A percentile compares a stretch with the other conserved stretches of the same genome.
phyloP scores from a whole-genome alignment of 108 stramenopile genomes.

The Cyclostephanos tholiformis region DNA sequence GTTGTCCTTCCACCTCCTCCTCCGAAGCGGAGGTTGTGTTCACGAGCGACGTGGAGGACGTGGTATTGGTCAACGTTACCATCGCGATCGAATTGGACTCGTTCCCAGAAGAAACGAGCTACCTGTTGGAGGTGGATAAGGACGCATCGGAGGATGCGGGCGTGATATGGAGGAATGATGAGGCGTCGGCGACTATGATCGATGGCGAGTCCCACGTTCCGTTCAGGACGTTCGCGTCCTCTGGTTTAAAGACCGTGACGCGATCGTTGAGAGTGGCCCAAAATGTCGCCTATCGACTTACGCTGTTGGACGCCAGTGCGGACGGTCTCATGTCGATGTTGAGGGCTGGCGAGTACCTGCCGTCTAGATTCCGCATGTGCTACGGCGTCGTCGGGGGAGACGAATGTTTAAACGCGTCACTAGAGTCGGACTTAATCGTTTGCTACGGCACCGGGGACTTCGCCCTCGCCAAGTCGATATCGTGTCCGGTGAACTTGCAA shows the following conservation, averaged over 20 bases:
- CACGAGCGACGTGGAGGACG: not conserved
- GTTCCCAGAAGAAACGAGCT: conserved; percentile 26
- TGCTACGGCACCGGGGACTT: conserved; percentile 25
- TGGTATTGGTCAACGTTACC: conserved; percentile 20
- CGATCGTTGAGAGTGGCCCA: conserved; percentile 11
- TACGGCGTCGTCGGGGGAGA: conserved; percentile 15
- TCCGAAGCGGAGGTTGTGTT: not conserved
- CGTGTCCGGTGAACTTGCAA: not conserved
- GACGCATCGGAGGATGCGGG: not conserved
- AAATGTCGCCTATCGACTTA: conserved; percentile 24
- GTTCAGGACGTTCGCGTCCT: conserved; percentile 22
- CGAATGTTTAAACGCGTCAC: not conserved
- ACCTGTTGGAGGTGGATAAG: conserved; percentile 28
- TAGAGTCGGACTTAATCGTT: conserved; percentile 12
- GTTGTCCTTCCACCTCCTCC: conserved; percentile 19
- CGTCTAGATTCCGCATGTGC: conserved; percentile 32
- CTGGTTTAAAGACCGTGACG: not conserved
- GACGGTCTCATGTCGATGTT: conserved; percentile 9
- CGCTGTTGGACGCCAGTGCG: conserved; percentile 19
- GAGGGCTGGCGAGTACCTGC: not conserved
- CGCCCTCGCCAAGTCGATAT: not conserved
- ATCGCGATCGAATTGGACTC: conserved; percentile 39
- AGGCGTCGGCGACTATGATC: conserved; percentile 1
- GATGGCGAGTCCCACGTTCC: conserved; percentile 29
- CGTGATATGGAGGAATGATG: too few relatives aligned